Conservation (phyloP, 2,329 filamentous ascomycete species). For the Hymenoscyphus occultus region DNA sequence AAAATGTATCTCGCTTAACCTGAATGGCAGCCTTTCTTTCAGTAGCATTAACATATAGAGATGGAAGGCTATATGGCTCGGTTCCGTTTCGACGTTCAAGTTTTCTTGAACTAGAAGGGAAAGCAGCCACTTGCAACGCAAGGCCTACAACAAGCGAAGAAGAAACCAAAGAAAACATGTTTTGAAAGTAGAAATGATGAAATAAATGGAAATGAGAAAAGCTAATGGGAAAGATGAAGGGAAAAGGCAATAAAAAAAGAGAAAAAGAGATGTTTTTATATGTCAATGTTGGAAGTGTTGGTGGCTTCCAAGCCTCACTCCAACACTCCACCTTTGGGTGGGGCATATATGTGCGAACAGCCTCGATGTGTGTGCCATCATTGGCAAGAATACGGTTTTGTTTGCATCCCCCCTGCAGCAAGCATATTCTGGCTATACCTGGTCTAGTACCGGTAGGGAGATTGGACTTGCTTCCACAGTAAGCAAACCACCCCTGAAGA, state of each 20-base stretch:
- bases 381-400: neutral
- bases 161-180: neutral
- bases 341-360: neutral
- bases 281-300: neutral
- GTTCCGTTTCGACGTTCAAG: slow-evolving; percentile 2
- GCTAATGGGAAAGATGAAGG: neutral
- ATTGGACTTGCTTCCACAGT: neutral
- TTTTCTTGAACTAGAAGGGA: neutral
- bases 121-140: slow-evolving; percentile 1
- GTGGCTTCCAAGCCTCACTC: neutral
- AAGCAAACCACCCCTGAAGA: neutral
- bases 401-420: neutral
- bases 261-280: neutral
- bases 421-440: neutral
- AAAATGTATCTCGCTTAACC: slow-evolving; percentile 8
- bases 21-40: slow-evolving; percentile 2
- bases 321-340: neutral
- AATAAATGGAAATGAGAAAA: neutral
- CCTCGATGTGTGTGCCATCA: neutral
- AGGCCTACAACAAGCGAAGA: neutral
- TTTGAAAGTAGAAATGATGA: neutral
- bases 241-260: neutral
- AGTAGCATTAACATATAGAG: neutral
- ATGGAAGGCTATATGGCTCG: neutral
- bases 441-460: neutral